These are phyloP conservation scores for Ocimum tenuiflorum DNA, from an alignment of 257 asterid species.

Conservation along the genomic window DNA sequence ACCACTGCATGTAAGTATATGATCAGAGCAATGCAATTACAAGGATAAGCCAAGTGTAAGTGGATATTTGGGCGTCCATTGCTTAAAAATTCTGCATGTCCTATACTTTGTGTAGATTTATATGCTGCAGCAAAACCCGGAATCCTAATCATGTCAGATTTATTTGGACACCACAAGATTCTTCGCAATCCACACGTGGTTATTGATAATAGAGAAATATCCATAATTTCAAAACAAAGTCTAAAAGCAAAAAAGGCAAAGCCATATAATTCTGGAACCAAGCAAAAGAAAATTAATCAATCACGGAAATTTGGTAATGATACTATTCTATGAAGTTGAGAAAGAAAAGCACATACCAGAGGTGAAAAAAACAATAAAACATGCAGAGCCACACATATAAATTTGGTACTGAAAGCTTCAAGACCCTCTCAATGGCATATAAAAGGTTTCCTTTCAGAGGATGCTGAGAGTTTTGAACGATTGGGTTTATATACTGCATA, in stretches of 20 bases:
- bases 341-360: constrained; percentile 62
- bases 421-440: constrained; percentile 82
- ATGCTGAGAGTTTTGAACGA: constrained; percentile 86
- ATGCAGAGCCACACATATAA: constrained; percentile 99
- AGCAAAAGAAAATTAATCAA: constrained; percentile 6
- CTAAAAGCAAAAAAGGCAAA: constrained; percentile 11
- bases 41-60: constrained; percentile 1
- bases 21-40: constrained; percentile 23
- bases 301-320: not conserved
- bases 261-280: constrained; percentile 16
- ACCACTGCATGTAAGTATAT: constrained; percentile 35
- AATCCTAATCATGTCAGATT: not conserved
- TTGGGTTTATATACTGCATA: constrained; percentile 92
- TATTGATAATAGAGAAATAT: not conserved
- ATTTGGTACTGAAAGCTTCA: constrained; percentile 96
- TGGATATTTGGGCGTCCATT: not conserved
- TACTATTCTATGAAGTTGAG: not conserved
- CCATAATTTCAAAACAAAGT: not conserved
- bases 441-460: constrained; percentile 85
- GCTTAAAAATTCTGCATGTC: not conserved
- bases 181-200: not conserved
- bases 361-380: constrained; percentile 94
- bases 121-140: not conserved
- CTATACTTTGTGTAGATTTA: not conserved
- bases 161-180: not conserved